Evolutionary conservation across 352 stramenopile species (phyloP), one percentile per base, ranked within the genome.

Genomic region (Aphanomyces stellatus): DNA sequence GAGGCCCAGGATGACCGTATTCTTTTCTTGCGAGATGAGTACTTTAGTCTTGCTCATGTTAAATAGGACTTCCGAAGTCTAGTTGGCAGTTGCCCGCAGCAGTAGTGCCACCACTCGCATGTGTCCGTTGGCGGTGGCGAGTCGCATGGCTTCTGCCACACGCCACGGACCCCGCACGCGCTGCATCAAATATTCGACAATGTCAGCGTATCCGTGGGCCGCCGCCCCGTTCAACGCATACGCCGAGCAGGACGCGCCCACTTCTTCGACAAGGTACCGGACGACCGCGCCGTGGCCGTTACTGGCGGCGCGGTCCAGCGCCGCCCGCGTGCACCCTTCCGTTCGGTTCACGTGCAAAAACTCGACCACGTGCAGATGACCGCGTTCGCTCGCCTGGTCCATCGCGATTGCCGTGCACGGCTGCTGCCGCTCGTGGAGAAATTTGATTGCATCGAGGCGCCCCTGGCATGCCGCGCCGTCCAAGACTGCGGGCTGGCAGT

Each of bases 331-430:
- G 31, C 27, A 65, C 22, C 27, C 34, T 42, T 55, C 40, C 17
- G 15, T 15, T 31, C 35, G 24, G 34, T 59, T 41, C 22, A 13
- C 11, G 33, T 67, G 60, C 11, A 67, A 2, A 28, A 43, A 57
- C 30, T 59, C 4, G 41, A 67, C 46, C n/a, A 67, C 60, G n/a
- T 67, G 40, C 15, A 67, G 34, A n/a, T 67, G 60, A 13, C 60
- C 60, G 13, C 57, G 37, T 43, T 67, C 60, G 30, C 37, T 67
- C 8, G 60, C 42, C 4, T 51, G 22, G 6, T 59, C 33, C 11
- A 67, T 40, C 1, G 60, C 60, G 7, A 67, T 13, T 10, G 43
- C 7, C n/a, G 60, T 43, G 42, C 60, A 56, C 8, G 59, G 37
- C n/a, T 63, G 30, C 15, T 24, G 13, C 22, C 25, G 25, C 24